Percentiles rank a stretch among this genome's conserved stretches.
Evolutionary conservation across 2,329 filamentous ascomycete genomes (phyloP).

Genomic region (Colletotrichum sp.): DNA sequence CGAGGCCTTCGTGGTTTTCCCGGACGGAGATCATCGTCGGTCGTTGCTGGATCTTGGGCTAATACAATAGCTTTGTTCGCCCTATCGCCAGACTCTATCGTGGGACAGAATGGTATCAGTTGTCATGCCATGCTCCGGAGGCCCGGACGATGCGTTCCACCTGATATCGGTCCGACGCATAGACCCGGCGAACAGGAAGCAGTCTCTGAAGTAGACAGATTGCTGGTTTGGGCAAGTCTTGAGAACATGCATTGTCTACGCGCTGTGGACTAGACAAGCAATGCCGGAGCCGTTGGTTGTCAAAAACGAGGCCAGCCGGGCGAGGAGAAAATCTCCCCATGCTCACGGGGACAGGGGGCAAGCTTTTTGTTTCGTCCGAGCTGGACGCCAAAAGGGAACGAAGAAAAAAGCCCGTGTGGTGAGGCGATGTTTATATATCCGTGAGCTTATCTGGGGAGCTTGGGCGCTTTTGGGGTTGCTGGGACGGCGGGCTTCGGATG

Average conservation of each 20-base stretch:
- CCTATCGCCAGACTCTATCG: background rate
- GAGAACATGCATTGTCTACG: background rate
- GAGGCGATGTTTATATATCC: background rate
- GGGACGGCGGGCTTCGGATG: background rate
- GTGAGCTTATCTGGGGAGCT: background rate
- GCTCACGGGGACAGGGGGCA: background rate
- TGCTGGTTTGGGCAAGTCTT: background rate
- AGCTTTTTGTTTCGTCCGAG: conserved; percentile 1
- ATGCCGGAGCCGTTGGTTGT: background rate
- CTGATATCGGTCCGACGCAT: background rate
- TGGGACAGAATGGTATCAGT: background rate
- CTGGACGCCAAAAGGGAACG: background rate
- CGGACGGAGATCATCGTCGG: background rate
- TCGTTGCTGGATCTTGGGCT: background rate
- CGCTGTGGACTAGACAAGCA: background rate
- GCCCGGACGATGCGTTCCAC: background rate
- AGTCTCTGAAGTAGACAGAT: background rate
- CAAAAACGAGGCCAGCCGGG: background rate
- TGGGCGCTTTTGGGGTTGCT: background rate
- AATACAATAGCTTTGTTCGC: background rate
- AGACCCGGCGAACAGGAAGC: background rate
- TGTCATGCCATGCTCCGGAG: background rate
- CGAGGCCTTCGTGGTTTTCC: background rate
- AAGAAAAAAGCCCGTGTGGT: background rate
- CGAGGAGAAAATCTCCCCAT: background rate